phyloP scores from a whole-genome alignment of 1,284 basidiomycete genomes.

The Rhodotorula sp. region DNA sequence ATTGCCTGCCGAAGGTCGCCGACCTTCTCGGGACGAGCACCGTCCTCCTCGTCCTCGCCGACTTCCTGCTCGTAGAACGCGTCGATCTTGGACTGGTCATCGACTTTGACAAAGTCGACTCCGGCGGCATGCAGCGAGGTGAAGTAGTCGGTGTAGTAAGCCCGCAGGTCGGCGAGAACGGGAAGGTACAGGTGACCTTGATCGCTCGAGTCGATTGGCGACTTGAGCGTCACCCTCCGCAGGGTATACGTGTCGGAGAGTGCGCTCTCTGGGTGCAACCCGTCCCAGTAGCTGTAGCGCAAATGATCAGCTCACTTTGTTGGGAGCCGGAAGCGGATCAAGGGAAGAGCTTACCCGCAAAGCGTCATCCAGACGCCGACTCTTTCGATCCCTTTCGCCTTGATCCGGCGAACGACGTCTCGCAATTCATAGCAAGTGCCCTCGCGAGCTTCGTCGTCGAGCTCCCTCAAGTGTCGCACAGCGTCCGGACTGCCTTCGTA shows the following conservation, averaged over 20 bases:
- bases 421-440: constrained; percentile 21
- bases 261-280: constrained; percentile 28
- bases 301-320: too few relatives aligned
- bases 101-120: constrained; percentile 48
- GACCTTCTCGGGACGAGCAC: background rate
- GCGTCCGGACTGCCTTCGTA: constrained; percentile 2
- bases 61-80: constrained; percentile 22
- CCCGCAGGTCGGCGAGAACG: constrained; percentile 28
- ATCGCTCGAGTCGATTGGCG: background rate
- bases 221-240: constrained; percentile 13
- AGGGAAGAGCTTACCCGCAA: constrained; percentile 21
- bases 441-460: constrained; percentile 4
- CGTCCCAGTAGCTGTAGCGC: constrained; percentile 36
- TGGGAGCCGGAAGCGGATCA: too few relatives aligned
- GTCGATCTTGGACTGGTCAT: constrained; percentile 45
- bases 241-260: constrained; percentile 26
- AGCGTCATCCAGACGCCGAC: constrained; percentile 45
- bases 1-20: constrained; percentile 9
- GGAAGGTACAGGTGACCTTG: constrained; percentile 36
- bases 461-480: background rate
- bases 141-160: constrained; percentile 45
- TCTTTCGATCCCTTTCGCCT: constrained; percentile 29
- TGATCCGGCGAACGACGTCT: constrained; percentile 23
- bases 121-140: constrained; percentile 41
- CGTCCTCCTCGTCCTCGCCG: background rate